Evolutionary conservation across 176 grass and related monocot genomes (phyloP).

Genomic region (Bothriochloa decipiens): DNA sequence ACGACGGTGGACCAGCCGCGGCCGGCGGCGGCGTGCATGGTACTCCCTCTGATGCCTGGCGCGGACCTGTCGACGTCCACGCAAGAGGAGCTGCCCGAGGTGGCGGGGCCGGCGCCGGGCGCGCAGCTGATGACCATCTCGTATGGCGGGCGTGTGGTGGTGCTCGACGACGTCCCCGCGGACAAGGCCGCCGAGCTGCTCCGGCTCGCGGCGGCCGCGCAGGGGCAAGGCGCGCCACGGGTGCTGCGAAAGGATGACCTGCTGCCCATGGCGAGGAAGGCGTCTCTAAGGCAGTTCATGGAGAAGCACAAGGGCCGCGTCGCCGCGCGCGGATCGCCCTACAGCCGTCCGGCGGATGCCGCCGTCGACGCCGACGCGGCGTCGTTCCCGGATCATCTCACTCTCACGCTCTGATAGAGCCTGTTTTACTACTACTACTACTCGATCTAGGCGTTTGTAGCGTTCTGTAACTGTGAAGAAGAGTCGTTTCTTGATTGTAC

Average conservation of each 20-base stretch:
- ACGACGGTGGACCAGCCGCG: background rate
- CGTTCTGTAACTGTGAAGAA: background rate
- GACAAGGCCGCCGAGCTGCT: slow-evolving; percentile 51
- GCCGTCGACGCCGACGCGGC: background rate
- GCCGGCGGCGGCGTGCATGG: background rate
- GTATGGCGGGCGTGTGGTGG: slow-evolving; percentile 57
- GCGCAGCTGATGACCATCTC: slow-evolving; percentile 68
- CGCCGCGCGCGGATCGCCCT: slow-evolving; percentile 26
- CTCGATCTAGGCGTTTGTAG: background rate
- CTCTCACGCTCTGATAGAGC: slow-evolving; percentile 34
- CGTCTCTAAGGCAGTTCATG: slow-evolving; percentile 69
- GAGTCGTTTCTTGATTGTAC: background rate
- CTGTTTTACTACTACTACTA: too few species aligned
- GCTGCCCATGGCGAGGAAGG: slow-evolving; percentile 64
- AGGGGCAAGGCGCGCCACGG: background rate
- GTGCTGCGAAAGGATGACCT: slow-evolving; percentile 37
- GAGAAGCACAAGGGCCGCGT: slow-evolving; percentile 62
- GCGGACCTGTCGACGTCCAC: background rate
- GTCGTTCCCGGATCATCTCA: background rate
- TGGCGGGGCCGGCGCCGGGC: background rate
- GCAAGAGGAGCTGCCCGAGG: background rate
- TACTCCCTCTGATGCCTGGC: slow-evolving; percentile 41
- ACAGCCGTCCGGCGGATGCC: slow-evolving; percentile 10
- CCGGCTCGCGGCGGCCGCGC: slow-evolving; percentile 22
- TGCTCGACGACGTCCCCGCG: slow-evolving; percentile 60